These are phyloP conservation scores for Candida neerlandica DNA, from an alignment of 1,139 yeast genomes.

Conservation along the genomic window DNA sequence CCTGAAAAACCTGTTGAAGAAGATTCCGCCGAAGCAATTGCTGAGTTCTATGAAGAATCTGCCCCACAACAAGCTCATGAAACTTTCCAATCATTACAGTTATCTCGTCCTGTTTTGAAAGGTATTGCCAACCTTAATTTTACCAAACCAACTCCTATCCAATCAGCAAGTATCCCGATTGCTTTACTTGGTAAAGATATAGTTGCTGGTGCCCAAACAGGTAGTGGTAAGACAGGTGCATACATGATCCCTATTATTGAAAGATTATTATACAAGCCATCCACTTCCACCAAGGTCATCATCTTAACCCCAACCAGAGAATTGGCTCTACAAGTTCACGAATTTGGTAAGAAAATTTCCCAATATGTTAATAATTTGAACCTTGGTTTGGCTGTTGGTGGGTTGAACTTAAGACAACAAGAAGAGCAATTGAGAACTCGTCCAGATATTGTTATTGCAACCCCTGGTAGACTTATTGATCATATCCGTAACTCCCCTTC, in stretches of 20 bases:
- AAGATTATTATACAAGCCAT: conserved; percentile 85
- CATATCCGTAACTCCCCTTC: conserved; percentile 95
- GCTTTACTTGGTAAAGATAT: conserved; percentile 91
- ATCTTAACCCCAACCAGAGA: conserved; percentile 97
- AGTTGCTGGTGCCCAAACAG: conserved; percentile 99
- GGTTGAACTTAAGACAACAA: conserved; percentile 90
- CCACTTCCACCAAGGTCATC: conserved; percentile 86
- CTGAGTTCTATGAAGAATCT: conserved; percentile 61
- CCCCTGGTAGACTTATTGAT: conserved; percentile 97
- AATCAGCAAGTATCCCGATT: conserved; percentile 89
- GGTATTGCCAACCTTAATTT: conserved; percentile 83
- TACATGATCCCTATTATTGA: conserved; percentile 95
- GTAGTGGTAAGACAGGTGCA: conserved; percentile 99
- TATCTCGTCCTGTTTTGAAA: conserved; percentile 87
- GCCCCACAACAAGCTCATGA: conserved; percentile 49
- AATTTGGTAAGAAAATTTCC: conserved; percentile 86
- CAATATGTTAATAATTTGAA: conserved; percentile 73
- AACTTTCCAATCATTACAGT: conserved; percentile 68
- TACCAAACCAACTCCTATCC: conserved; percentile 88
- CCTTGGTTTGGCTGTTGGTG: conserved; percentile 97
- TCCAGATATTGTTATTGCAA: conserved; percentile 95
- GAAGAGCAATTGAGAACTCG: conserved; percentile 89
- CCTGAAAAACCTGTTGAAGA: conserved; percentile 53
- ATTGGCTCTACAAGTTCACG: conserved; percentile 92
- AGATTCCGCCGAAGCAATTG: conserved; percentile 74